These are phyloP conservation scores for Pseudoturritis turrita DNA, from an alignment of 345 rosid genomes.

Conservation along the genomic window DNA sequence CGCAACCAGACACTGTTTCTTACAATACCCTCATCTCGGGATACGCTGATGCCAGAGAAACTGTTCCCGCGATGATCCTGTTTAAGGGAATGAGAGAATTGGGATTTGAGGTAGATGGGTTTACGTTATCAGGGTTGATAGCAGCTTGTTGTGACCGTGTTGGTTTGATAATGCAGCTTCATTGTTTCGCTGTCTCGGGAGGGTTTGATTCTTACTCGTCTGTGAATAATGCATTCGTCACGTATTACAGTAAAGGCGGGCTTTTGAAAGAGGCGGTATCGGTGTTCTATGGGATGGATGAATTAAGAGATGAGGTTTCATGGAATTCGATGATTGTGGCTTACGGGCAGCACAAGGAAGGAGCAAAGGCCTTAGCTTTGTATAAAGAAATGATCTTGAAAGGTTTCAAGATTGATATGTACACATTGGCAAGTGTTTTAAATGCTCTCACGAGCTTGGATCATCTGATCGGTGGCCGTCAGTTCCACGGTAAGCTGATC, in stretches of 20 bases:
- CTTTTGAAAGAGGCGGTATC: slow-evolving; percentile 54
- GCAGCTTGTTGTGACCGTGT: slow-evolving; percentile 47
- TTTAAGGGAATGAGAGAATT: slow-evolving; percentile 52
- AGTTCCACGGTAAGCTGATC: slow-evolving; percentile 65
- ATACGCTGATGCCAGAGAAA: slow-evolving; percentile 56
- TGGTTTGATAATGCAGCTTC: slow-evolving; percentile 58
- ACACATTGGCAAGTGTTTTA: slow-evolving; percentile 75
- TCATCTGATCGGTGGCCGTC: slow-evolving; percentile 63
- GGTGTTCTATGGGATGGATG: slow-evolving; percentile 59
- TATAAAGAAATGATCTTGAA: slow-evolving; percentile 57
- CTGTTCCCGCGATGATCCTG: slow-evolving; percentile 41
- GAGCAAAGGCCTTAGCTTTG: slow-evolving; percentile 55
- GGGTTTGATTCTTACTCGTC: slow-evolving; percentile 70
- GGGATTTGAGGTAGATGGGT: slow-evolving; percentile 62
- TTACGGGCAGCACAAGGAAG: slow-evolving; percentile 75
- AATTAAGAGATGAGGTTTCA: slow-evolving; percentile 66
- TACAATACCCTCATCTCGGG: slow-evolving; percentile 74
- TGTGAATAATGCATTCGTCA: slow-evolving; percentile 65
- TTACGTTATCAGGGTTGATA: slow-evolving; percentile 70
- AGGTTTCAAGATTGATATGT: slow-evolving; percentile 64
- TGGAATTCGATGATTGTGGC: slow-evolving; percentile 97
- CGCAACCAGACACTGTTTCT: slow-evolving; percentile 72
- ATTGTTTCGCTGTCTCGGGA: slow-evolving; percentile 46
- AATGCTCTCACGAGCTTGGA: slow-evolving; percentile 59
- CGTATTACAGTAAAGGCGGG: slow-evolving; percentile 64